Base-by-base conservation (phyloP, 306 rosid genomes). In the Sindora glabra region DNA sequence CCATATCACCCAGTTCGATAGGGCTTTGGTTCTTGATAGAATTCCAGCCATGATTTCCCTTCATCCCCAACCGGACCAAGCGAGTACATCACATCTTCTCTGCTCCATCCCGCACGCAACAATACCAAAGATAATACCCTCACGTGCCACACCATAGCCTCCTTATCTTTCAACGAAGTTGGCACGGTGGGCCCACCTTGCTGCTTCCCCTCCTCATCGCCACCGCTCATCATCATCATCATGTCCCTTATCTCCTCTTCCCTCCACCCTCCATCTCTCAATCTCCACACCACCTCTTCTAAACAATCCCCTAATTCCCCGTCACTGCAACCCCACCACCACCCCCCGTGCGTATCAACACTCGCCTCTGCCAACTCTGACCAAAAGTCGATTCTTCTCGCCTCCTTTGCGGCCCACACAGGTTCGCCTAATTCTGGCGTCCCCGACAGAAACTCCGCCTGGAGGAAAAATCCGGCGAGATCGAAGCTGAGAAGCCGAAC, bases 51-150 rank as follows among this genome's bases (percentile, higher is more conserved):
- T 0, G 76, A 42, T 5, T 67, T 62, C 5, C 26, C 68, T 50
- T 69, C 70, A 0, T 56, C 73, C 0, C 69, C 80, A 9, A 18
- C 18, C 6, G 54, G 48, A n/a, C 75, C 94, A 0, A 90, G 85
- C 18, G 96, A 75, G 83, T 85, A 58, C 78, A 62, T 76, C 36
- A 86, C 83, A 60, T 92, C 98, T 30, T 88, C 86, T 60, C 64
- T 88, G 47, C 73, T 74, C 98, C 98, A 92, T 4, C 98, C 98
- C 79, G 82, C 96, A 69, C 90, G 78, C 68, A 88, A 39, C 62
- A 92, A 81, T 40, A 45, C 57, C 79, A 44, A 0, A 0, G 86
- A 72, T 22, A 75, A 25, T 5, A 51, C 21, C 55, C 74, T 55
- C 77, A 81, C 77, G 64, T 78, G 87, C 82, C 69, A 56, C 51